Evolutionary conservation across 345 rosid genomes (phyloP), one percentile per base, ranked within the genome.

Genomic region (Geranium rotundifolium): DNA sequence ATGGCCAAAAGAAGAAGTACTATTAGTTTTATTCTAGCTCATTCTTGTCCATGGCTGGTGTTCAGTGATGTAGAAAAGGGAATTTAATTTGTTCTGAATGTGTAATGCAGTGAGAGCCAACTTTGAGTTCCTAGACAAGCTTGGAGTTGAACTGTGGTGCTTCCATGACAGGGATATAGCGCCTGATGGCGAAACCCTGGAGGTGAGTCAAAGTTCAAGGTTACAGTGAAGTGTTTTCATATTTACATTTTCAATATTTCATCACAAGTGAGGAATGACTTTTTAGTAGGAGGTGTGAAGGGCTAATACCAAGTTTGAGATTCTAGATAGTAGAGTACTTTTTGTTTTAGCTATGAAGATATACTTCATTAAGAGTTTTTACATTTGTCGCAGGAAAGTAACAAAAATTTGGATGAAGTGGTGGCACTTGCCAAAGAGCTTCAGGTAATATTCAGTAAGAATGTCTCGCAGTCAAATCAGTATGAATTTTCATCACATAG

Each of bases 1-100:
- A 88, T 90, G 96, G 97, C 97, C 73, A 93, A 90, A 78, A 83
- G 95, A 74, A 88, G 99, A 93, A 88, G 99, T 93, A 82, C 79
- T 86, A 66, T 60, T 19, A 23, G 69, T 27, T 60, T 23, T 17
- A n/a, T 18, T 54, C 37, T 16, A 0, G n/a, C 63, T 30, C 37
- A 31, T 30, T 17, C 0, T 19, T 19, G 3, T 17, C 13, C 23
- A 27, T 58, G 15, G 8, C 14, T 19, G 30, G 9, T 23, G 8
- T n/a, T 19, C 7, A 58, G 60, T 3, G 30, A 23, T 58, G 17
- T 7, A 20, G 29, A 29, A 19, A 27, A 4, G 30, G 30, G 8
- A 61, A 18, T 17, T 29, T n/a, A n/a, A n/a, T n/a, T 60, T 61
- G 54, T 59, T 67, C 68, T 34, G 49, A 18, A 16, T 31, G 37